Evolutionary conservation across 352 stramenopile genomes (phyloP).

Genomic region (Globisporangium alternatum): DNA sequence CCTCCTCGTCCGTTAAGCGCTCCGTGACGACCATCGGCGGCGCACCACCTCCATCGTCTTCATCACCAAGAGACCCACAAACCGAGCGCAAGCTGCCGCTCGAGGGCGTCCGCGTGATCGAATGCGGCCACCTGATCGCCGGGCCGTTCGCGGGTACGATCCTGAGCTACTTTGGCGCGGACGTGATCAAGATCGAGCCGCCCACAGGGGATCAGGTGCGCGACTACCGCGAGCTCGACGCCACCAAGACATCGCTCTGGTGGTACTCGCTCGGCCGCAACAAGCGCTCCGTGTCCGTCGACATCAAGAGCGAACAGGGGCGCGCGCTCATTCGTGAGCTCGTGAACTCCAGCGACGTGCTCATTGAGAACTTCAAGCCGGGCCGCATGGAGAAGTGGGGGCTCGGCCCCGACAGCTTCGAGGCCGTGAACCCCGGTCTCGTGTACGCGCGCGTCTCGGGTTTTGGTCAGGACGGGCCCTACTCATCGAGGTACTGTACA

Average conservation of each 20-base stretch:
- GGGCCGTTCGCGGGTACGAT: conserved; percentile 82
- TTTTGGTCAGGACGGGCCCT: conserved; percentile 82
- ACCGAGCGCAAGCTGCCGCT: conserved; percentile 39
- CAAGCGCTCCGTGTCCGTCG: conserved; percentile 82
- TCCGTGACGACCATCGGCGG: conserved; percentile 17
- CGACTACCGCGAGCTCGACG: conserved; percentile 73
- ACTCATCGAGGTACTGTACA: conserved; percentile 42
- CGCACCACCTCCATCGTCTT: not conserved
- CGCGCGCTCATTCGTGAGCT: conserved; percentile 70
- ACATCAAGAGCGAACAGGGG: conserved; percentile 73
- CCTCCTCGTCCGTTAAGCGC: conserved; percentile 3
- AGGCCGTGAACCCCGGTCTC: conserved; percentile 70
- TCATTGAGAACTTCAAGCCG: conserved; percentile 89
- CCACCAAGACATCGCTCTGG: conserved; percentile 78
- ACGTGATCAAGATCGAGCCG: conserved; percentile 90
- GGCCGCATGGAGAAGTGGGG: conserved; percentile 87
- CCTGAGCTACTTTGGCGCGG: conserved; percentile 86
- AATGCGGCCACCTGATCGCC: conserved; percentile 80
- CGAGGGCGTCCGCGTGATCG: conserved; percentile 68
- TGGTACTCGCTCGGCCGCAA: conserved; percentile 89
- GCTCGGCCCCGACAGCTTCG: conserved; percentile 72
- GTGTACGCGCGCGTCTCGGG: conserved; percentile 85
- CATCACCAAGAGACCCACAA: not conserved
- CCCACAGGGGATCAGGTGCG: conserved; percentile 82
- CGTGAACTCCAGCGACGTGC: conserved; percentile 69